These are phyloP conservation scores for Bipolaris oryzae DNA, from an alignment of 2,329 filamentous ascomycete species.

Conservation along the genomic window DNA sequence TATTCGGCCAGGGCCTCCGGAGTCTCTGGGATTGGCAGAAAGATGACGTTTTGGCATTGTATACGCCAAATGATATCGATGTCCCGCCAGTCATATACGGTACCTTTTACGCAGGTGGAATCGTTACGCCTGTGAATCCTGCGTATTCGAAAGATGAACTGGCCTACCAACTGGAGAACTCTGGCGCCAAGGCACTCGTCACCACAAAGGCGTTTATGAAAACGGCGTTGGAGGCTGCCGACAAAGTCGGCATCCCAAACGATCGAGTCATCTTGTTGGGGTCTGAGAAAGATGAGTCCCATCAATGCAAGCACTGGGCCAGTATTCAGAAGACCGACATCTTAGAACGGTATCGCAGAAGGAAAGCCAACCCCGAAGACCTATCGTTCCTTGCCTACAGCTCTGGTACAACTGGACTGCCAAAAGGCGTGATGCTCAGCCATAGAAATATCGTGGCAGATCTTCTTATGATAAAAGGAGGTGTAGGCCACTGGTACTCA, in stretches of 20 bases:
- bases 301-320: conserved; percentile 72
- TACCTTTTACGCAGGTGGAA: conserved; percentile 78
- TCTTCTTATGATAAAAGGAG: conserved; percentile 81
- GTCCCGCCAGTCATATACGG: conserved; percentile 77
- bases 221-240: conserved; percentile 70
- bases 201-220: conserved; percentile 72
- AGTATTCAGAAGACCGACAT: conserved; percentile 69
- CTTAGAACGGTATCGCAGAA: conserved; percentile 63
- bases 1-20: conserved; percentile 79
- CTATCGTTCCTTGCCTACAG: conserved; percentile 75
- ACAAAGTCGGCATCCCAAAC: conserved; percentile 68
- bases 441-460: conserved; percentile 61
- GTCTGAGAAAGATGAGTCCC: conserved; percentile 63
- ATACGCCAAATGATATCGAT: conserved; percentile 84
- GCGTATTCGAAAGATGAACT: conserved; percentile 83
- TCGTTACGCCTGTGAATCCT: conserved; percentile 82
- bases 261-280: conserved; percentile 79
- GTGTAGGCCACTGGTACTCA: conserved; percentile 82
- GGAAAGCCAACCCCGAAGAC: conserved; percentile 67
- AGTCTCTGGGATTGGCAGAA: conserved; percentile 77
- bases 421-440: conserved; percentile 54
- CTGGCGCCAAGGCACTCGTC: conserved; percentile 72
- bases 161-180: conserved; percentile 80
- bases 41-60: conserved; percentile 80
- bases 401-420: conserved; percentile 52